Evolutionary conservation across 345 rosid genomes (phyloP).

Genomic region (Jatropha curcas): DNA sequence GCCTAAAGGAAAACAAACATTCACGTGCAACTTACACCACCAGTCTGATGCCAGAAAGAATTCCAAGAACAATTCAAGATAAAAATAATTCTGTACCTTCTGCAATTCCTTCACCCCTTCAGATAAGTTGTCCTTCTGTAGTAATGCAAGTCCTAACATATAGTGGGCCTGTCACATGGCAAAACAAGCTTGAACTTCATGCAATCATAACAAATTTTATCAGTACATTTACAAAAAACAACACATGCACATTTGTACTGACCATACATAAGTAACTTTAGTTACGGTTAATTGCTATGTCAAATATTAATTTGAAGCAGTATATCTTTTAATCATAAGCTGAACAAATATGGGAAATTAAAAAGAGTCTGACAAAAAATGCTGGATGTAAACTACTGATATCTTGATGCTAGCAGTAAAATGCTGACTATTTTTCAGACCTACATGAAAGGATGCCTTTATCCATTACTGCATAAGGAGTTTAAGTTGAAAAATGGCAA

Average conservation of each 20-base stretch:
- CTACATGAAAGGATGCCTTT: not conserved
- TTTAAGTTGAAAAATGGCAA: too few relatives aligned
- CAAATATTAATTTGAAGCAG: not conserved
- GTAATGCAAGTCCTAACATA: conserved; percentile 81
- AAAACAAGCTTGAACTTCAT: conserved; percentile 9
- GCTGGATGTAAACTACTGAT: not conserved
- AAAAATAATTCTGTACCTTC: conserved; percentile 46
- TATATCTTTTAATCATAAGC: not conserved
- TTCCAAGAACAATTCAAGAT: not conserved
- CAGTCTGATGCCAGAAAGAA: not conserved
- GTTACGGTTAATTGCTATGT: not conserved
- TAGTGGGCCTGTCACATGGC: conserved; percentile 63
- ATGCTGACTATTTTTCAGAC: not conserved
- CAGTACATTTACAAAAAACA: conserved; percentile 9
- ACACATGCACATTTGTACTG: not conserved
- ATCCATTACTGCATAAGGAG: not conserved
- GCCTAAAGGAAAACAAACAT: not conserved
- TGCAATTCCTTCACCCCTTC: conserved; percentile 70
- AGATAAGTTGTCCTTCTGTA: conserved; percentile 47
- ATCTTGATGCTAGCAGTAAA: not conserved
- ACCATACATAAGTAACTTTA: not conserved
- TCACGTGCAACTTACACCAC: not conserved
- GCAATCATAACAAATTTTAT: conserved; percentile 6
- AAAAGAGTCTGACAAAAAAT: too few relatives aligned
- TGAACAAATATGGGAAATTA: too few relatives aligned